Conservation (phyloP, 208 protist genomes). For the Wallacemonas sp. region DNA sequence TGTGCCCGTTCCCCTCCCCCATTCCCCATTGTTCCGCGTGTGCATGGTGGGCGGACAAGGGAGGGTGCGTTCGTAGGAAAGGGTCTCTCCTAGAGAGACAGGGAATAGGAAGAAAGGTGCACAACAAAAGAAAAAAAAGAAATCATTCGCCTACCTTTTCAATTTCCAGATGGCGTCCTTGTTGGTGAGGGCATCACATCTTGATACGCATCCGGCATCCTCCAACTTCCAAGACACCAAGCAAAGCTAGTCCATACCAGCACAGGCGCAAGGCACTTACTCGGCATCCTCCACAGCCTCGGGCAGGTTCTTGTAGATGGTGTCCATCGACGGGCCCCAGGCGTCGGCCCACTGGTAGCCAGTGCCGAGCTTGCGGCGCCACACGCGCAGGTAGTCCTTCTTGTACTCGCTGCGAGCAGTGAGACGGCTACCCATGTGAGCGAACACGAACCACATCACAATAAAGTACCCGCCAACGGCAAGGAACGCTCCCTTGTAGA, state of each 20-base stretch:
- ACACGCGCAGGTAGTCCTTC: constrained; percentile 79
- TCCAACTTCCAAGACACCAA: constrained; percentile 7
- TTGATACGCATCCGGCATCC: too few relatives aligned
- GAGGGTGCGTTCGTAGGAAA: too few relatives aligned
- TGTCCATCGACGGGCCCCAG: constrained; percentile 79
- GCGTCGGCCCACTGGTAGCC: constrained; percentile 90
- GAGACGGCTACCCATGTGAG: constrained; percentile 50
- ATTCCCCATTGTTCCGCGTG: too few relatives aligned
- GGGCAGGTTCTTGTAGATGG: constrained; percentile 78
- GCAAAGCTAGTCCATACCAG: neutral
- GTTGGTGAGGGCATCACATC: too few relatives aligned
- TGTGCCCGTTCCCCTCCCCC: too few relatives aligned
- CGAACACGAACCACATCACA: constrained; percentile 73
- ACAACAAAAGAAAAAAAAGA: constrained; percentile 8
- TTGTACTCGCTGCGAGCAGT: constrained; percentile 62
- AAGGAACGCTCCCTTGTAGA: constrained; percentile 38
- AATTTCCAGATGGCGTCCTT: too few relatives aligned
- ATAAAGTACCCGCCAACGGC: constrained; percentile 66
- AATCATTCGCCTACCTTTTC: too few relatives aligned
- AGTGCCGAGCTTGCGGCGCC: constrained; percentile 83
- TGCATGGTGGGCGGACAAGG: too few relatives aligned
- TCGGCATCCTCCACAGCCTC: constrained; percentile 55
- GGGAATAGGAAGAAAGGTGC: too few relatives aligned
- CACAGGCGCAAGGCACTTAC: neutral
- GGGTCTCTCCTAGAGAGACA: neutral